Evolutionary conservation across 148 eudicot genomes (phyloP), one percentile per base, ranked within the genome.

Genomic region (Chenopodium formosanum): DNA sequence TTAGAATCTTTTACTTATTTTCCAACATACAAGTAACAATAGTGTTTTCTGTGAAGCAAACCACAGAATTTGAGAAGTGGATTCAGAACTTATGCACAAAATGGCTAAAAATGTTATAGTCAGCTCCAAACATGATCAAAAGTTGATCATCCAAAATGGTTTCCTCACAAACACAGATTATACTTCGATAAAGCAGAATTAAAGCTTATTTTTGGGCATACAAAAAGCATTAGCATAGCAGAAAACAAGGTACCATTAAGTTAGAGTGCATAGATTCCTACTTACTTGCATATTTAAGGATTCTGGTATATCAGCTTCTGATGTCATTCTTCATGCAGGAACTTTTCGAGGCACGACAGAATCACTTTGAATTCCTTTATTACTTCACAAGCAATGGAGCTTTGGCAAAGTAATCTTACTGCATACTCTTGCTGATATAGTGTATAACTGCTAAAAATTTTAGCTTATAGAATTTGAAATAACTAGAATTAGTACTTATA

Each of bases 231-330:
- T 14, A 37, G 64, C 9, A 2, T 34, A 31, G 48, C 80, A 47
- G 58, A 20, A 10, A 46, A 27, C 4, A 25, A 23, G 1, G 23
- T 7, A 17, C 12, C 14, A 58, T 9, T 48, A 9, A 48, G 52
- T 48, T 1, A 31, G n/a, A 66, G 62, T 77, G 58, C 37, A 50
- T 20, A 62, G 25, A 25, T 17, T 32, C 53, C 47, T 67, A 67
- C 87, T 85, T 85, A 87, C 89, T 62, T 72, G 31, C 74, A 70
- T 63, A 16, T 67, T 67, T 29, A 76, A 34, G 20, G 63, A 76
- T 78, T 83, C 86, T 75, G 86, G 71, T 73, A 73, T 76, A 69
- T 83, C 81, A 69, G 78, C 81, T 64, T 80, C 82, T 74, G 87
- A 62, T 37, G 80, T 87, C 89, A 85, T 87, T 65, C 63, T 75